Evolutionary conservation across 2,329 filamentous ascomycete species (phyloP), one percentile per base, ranked within the genome.

Genomic region (Orbilia ellipsospora): DNA sequence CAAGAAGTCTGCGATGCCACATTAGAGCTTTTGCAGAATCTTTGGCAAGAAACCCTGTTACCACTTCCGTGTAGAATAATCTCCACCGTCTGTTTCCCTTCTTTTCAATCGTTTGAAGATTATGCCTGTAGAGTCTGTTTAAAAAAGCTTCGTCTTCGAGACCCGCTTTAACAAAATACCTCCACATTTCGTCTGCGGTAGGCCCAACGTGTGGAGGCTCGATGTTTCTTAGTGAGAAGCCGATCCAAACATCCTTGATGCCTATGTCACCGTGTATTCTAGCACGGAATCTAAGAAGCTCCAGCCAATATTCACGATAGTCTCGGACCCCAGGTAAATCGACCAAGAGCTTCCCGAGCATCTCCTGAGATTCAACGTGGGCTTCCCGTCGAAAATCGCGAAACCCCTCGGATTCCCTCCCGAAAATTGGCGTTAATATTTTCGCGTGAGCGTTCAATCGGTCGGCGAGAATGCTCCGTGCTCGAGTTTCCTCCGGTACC

Each of bases 1-100:
- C 66, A 45, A 78, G 77, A n/a, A 80, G 75, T 31, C 69, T 48
- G 23, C 68, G 57, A 23, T 80, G 79, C 76, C 76, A 78, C 60
- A 26, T 63, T 2, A 74, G 48, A 5, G 76, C 78, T 44, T 56
- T 56, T 10, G 42, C 31, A 0, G 77, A 73, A 7, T 79, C 65
- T 23, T 54, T 61, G 12, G 63, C 28, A 20, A 79, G 73, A 26
- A 77, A 68, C 16, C 69, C 66, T 13, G 75, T 73, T 0, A 80
- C 73, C 5, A 80, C 65, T 13, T 61, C 63, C 45, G 75, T 66
- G 20, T 80, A 79, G 8, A 78, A 62, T 1, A 64, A 40, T 70
- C 76, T 79, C 42, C 68, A 73, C 42, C 50, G 51, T 15, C 63
- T 28, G 10, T 60, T 20, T n/a, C 59, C 67, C 31, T 28, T 69